Percentiles rank a stretch among this genome's conserved stretches.
phyloP scores from a whole-genome alignment of 305 asterid genomes.

The Solanum chacoense region DNA sequence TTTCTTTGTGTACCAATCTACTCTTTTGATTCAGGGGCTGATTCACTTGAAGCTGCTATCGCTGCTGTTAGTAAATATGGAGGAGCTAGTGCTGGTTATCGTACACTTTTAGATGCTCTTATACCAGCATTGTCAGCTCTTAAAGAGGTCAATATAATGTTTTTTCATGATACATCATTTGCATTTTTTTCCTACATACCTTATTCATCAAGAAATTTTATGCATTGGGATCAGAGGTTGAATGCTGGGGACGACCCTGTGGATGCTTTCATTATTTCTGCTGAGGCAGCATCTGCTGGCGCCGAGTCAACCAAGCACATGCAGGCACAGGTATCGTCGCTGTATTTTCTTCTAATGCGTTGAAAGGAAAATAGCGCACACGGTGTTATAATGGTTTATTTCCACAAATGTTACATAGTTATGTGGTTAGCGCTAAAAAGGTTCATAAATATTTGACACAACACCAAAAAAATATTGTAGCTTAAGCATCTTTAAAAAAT shows the following conservation, averaged over 20 bases:
- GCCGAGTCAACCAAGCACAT: constrained; percentile 83
- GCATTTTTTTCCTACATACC: background rate
- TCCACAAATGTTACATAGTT: background rate
- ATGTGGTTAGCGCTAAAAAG: background rate
- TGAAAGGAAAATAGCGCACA: background rate
- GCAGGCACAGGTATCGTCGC: constrained; percentile 66
- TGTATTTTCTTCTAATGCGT: background rate
- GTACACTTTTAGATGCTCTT: constrained; percentile 88
- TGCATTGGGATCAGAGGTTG: constrained; percentile 45
- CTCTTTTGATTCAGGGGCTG: constrained; percentile 62
- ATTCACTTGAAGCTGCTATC: constrained; percentile 81
- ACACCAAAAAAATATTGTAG: background rate
- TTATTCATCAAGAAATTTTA: background rate
- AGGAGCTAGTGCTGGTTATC: constrained; percentile 85
- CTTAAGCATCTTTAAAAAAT: background rate
- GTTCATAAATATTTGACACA: background rate
- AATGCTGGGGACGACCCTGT: constrained; percentile 67
- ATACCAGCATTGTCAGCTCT: constrained; percentile 74
- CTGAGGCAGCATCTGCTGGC: constrained; percentile 81
- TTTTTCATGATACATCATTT: background rate
- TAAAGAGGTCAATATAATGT: constrained; percentile 49
- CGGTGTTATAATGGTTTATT: background rate
- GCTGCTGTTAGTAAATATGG: constrained; percentile 90
- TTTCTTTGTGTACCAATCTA: constrained; percentile 6
- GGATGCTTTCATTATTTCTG: constrained; percentile 58